These are phyloP conservation scores for Viridothelium virens DNA, from an alignment of 495 filamentous ascomycete genomes.

Conservation along the genomic window DNA sequence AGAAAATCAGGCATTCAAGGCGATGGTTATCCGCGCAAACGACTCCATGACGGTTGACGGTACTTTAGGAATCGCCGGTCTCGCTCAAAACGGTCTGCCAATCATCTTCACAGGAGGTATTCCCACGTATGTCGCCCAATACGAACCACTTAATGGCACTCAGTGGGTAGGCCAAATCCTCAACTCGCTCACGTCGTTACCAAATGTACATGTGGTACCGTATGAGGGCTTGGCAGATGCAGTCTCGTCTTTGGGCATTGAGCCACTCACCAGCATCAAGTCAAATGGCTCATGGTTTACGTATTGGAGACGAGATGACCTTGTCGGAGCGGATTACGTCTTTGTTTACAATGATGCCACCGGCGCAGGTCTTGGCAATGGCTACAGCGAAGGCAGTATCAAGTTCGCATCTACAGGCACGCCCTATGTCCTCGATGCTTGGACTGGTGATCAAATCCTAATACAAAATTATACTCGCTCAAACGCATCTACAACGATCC, in stretches of 20 bases:
- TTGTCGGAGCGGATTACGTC: slow-evolving; percentile 31
- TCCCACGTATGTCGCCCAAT: background rate
- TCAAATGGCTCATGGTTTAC: slow-evolving; percentile 36
- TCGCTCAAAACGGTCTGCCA: slow-evolving; percentile 39
- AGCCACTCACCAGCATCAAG: slow-evolving; percentile 23
- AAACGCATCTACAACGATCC: slow-evolving; percentile 15
- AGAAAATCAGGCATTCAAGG: slow-evolving; percentile 40
- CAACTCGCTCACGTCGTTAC: background rate
- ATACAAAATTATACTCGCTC: slow-evolving; percentile 15
- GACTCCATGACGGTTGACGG: slow-evolving; percentile 36
- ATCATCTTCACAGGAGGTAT: slow-evolving; percentile 37
- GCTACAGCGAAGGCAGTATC: slow-evolving; percentile 29
- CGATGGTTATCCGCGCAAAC: slow-evolving; percentile 38
- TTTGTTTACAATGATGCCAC: slow-evolving; percentile 37
- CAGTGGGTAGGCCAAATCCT: slow-evolving; percentile 11
- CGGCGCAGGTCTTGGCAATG: slow-evolving; percentile 13
- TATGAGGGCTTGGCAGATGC: slow-evolving; percentile 25
- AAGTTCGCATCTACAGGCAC: slow-evolving; percentile 24
- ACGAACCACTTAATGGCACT: slow-evolving; percentile 21
- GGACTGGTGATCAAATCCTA: slow-evolving; percentile 21
- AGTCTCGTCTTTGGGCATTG: slow-evolving; percentile 25
- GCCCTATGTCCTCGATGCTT: slow-evolving; percentile 27
- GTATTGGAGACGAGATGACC: slow-evolving; percentile 29
- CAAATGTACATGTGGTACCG: slow-evolving; percentile 19
- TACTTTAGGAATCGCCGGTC: slow-evolving; percentile 32